A percentile compares a stretch with the other conserved stretches of the same genome.
Conservation (phyloP, 352 stramenopile genomes). For the Poterioochromonas sp. region DNA sequence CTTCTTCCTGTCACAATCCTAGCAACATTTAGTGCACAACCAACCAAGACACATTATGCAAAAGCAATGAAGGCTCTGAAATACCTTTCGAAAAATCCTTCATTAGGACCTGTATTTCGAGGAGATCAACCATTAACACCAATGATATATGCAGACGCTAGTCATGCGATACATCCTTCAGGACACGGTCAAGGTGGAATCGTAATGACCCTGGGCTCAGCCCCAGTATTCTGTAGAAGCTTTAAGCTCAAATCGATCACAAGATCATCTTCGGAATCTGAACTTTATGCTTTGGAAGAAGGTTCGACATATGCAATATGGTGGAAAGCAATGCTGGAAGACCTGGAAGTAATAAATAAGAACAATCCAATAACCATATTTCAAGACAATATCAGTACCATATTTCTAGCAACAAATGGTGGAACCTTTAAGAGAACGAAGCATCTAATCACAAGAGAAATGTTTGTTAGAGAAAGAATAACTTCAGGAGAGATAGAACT, state of each 20-base stretch:
- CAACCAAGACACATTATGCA: not conserved
- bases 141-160: constrained; percentile 2
- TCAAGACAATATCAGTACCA: constrained; percentile 12
- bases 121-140: not conserved
- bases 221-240: not conserved
- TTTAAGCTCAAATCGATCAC: constrained; percentile 4
- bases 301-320: not conserved
- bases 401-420: not conserved
- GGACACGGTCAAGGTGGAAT: constrained; percentile 21
- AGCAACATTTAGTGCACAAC: not conserved
- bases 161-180: not conserved
- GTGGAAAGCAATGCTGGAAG: not conserved
- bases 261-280: not conserved
- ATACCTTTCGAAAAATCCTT: not conserved
- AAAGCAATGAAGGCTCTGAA: not conserved
- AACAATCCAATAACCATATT: not conserved
- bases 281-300: not conserved
- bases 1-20: not conserved
- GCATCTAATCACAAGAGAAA: not conserved
- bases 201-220: not conserved
- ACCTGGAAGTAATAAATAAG: not conserved
- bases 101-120: not conserved
- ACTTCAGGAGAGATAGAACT: not conserved
- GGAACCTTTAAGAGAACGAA: constrained; percentile 7
- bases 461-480: not conserved